Conservation (phyloP, 2,329 filamentous ascomycete genomes). For the Fusarium subglutinans region DNA sequence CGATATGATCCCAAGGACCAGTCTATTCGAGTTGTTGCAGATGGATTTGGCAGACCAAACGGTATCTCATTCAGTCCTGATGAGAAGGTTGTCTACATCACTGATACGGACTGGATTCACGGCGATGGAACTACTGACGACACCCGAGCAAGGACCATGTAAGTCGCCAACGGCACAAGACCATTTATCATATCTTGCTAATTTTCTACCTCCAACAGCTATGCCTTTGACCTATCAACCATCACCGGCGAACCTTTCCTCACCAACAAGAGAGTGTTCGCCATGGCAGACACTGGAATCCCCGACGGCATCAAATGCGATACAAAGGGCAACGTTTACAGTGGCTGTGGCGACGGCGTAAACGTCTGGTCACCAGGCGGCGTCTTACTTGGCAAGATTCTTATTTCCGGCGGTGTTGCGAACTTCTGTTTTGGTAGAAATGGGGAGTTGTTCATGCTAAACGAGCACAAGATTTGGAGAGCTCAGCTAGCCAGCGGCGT, state of each 20-base stretch:
- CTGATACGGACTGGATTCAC: conserved; percentile 51
- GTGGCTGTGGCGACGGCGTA: conserved; percentile 59
- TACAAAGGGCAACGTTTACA: conserved; percentile 58
- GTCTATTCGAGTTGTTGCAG: conserved; percentile 55
- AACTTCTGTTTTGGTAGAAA: conserved; percentile 59
- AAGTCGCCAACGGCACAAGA: not conserved
- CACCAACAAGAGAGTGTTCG: conserved; percentile 60
- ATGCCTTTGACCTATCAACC: conserved; percentile 48
- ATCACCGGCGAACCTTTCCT: conserved; percentile 51
- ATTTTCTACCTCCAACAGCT: conserved; percentile 28
- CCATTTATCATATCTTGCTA: not conserved
- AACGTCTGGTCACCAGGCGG: conserved; percentile 59
- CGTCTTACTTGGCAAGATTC: conserved; percentile 56
- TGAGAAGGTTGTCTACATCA: conserved; percentile 55
- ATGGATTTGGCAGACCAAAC: conserved; percentile 58
- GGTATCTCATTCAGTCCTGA: conserved; percentile 58
- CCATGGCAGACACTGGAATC: conserved; percentile 57
- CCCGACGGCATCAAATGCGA: conserved; percentile 61
- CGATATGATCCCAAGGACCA: conserved; percentile 53
- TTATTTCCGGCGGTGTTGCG: conserved; percentile 53
- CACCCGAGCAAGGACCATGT: conserved; percentile 41
- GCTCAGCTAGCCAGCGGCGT: conserved; percentile 33
- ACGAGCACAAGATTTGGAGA: conserved; percentile 56
- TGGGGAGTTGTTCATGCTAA: conserved; percentile 57
- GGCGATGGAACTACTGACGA: conserved; percentile 47